Evolutionary conservation across 345 rosid species (phyloP).

Genomic region (Camelina hispida): DNA sequence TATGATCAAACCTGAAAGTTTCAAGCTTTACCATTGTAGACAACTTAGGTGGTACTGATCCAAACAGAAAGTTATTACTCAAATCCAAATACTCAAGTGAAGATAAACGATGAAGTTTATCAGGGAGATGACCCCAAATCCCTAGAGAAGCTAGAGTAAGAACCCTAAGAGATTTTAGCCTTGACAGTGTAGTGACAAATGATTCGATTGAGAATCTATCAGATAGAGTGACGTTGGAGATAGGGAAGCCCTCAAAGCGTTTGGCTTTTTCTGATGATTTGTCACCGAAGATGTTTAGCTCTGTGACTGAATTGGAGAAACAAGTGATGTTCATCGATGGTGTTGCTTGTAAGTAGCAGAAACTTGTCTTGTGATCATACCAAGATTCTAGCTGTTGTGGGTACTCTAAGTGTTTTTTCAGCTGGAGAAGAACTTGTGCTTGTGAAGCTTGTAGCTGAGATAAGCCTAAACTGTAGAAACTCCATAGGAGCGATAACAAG

Average conservation of each 20-base stretch:
- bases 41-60: conserved; percentile 69
- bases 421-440: conserved; percentile 74
- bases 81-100: conserved; percentile 74
- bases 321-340: conserved; percentile 63
- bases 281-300: conserved; percentile 60
- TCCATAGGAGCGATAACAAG: conserved; percentile 55
- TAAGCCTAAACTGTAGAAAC: conserved; percentile 50
- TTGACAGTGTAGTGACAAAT: conserved; percentile 64
- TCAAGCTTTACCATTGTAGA: conserved; percentile 69
- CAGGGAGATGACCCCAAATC: conserved; percentile 80
- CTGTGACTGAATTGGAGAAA: conserved; percentile 55
- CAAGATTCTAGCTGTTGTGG: conserved; percentile 71
- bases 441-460: conserved; percentile 78
- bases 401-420: conserved; percentile 72
- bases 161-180: conserved; percentile 61
- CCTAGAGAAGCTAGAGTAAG: conserved; percentile 69
- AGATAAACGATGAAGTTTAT: conserved; percentile 65
- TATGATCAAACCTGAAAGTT: conserved; percentile 56
- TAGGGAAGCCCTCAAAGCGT: conserved; percentile 54
- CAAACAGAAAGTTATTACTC: conserved; percentile 67
- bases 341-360: conserved; percentile 59
- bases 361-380: conserved; percentile 57
- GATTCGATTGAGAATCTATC: conserved; percentile 68
- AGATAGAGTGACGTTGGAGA: conserved; percentile 57
- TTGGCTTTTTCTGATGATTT: conserved; percentile 45